phyloP scores from a whole-genome alignment of 1,284 basidiomycete genomes.

The Moesziomyces sp. region DNA sequence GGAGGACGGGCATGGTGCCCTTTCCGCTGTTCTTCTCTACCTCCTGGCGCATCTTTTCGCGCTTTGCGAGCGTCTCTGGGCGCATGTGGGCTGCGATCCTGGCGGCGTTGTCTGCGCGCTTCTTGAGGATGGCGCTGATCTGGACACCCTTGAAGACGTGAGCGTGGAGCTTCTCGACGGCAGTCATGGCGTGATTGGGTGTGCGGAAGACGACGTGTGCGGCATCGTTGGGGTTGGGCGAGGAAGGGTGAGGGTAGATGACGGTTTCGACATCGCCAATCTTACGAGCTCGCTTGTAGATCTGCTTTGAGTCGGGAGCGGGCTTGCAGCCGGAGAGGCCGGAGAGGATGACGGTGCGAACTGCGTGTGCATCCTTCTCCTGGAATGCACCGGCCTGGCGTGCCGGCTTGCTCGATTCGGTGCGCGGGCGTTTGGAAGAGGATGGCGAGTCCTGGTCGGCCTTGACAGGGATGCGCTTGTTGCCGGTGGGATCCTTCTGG shows the following conservation, averaged over 20 bases:
- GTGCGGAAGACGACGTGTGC: constrained; percentile 83
- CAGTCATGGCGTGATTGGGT: constrained; percentile 77
- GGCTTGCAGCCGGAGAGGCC: constrained; percentile 58
- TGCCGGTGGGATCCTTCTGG: constrained; percentile 43
- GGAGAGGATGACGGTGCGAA: constrained; percentile 62
- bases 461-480: constrained; percentile 31
- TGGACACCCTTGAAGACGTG: constrained; percentile 91
- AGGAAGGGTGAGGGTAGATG: constrained; percentile 42
- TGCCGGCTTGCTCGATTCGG: constrained; percentile 17
- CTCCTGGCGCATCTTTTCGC: constrained; percentile 68
- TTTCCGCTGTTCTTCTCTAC: constrained; percentile 54
- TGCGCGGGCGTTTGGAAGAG: constrained; percentile 27
- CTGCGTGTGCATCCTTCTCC: constrained; percentile 60
- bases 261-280: constrained; percentile 65
- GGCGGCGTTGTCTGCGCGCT: constrained; percentile 75
- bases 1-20: constrained; percentile 42
- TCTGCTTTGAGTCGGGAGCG: constrained; percentile 55
- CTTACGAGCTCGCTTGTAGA: constrained; percentile 66
- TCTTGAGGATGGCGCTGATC: constrained; percentile 89
- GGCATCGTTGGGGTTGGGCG: constrained; percentile 53
- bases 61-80: constrained; percentile 68
- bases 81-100: constrained; percentile 72
- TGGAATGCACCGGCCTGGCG: constrained; percentile 7
- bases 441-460: constrained; percentile 24
- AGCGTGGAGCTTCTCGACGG: constrained; percentile 85